phyloP scores from a whole-genome alignment of 2,329 filamentous ascomycete genomes.

The Aureobasidium lini region DNA sequence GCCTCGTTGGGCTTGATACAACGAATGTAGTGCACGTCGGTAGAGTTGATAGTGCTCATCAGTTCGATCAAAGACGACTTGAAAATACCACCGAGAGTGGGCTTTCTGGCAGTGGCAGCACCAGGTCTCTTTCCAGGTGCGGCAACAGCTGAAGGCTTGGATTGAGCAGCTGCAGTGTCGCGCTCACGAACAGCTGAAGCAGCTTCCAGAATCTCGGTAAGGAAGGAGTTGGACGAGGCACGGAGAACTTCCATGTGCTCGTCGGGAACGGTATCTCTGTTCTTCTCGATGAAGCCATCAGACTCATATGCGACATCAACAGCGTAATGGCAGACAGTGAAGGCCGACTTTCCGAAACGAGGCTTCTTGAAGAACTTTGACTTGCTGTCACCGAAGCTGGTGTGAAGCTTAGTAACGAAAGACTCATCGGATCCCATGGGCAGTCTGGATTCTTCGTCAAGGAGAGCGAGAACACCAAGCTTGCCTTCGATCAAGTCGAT shows the following conservation, averaged over 20 bases:
- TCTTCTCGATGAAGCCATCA: slow-evolving; percentile 99
- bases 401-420: slow-evolving; percentile 91
- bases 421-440: slow-evolving; percentile 97
- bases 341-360: slow-evolving; percentile 91
- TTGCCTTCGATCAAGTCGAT: slow-evolving; percentile 98
- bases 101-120: slow-evolving; percentile 89
- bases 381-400: slow-evolving; percentile 85
- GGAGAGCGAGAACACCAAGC: slow-evolving; percentile 79
- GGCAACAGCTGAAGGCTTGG: slow-evolving; percentile 57
- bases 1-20: slow-evolving; percentile 99
- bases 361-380: slow-evolving; percentile 98
- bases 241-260: slow-evolving; percentile 93
- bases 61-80: slow-evolving; percentile 96
- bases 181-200: slow-evolving; percentile 85
- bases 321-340: slow-evolving; percentile 97
- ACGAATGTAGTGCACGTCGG: slow-evolving; percentile 96
- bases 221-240: slow-evolving; percentile 75
- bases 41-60: slow-evolving; percentile 96
- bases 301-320: slow-evolving; percentile 98
- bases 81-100: slow-evolving; percentile 96
- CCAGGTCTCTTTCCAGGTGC: slow-evolving; percentile 75
- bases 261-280: slow-evolving; percentile 95
- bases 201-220: slow-evolving; percentile 75
- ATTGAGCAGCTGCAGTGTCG: slow-evolving; percentile 54
- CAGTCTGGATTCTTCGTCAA: slow-evolving; percentile 92